Percentiles rank a stretch among this genome's conserved stretches.
Evolutionary conservation across 257 asterid genomes (phyloP).

Genomic region (Solanum dulcamara): DNA sequence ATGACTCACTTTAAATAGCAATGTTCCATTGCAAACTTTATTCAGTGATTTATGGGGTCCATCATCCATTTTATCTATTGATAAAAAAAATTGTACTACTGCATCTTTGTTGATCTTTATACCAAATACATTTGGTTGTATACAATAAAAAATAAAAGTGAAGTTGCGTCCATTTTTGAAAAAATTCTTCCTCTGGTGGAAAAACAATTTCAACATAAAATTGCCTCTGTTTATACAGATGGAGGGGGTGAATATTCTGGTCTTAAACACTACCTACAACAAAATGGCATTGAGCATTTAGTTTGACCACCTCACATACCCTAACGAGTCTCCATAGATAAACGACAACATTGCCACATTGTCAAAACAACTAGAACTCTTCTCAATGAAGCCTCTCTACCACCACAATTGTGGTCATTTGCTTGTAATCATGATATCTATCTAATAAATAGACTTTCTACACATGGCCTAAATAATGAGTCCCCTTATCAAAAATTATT

Average conservation of each 20-base stretch:
- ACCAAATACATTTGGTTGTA: too few species aligned
- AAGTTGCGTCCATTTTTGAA: neutral
- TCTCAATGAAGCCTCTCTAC: neutral
- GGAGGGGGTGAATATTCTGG: neutral
- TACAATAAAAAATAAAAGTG: neutral
- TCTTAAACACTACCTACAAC: neutral
- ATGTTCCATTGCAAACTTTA: neutral
- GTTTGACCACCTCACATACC: neutral
- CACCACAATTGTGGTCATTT: neutral
- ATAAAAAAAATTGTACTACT: neutral
- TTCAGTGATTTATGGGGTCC: neutral
- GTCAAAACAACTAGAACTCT: neutral
- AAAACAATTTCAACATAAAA: neutral
- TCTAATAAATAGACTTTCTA: too few species aligned
- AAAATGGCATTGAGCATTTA: neutral
- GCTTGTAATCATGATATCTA: neutral
- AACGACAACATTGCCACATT: neutral
- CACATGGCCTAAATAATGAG: neutral
- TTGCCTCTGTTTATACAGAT: neutral
- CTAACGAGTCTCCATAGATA: neutral
- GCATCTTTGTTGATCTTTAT: neutral
- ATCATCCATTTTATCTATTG: neutral
- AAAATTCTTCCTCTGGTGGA: neutral
- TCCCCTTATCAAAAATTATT: neutral
- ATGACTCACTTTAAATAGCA: neutral